Evolutionary conservation across 345 rosid genomes (phyloP).

Genomic region (Eucalyptus urophylla): DNA sequence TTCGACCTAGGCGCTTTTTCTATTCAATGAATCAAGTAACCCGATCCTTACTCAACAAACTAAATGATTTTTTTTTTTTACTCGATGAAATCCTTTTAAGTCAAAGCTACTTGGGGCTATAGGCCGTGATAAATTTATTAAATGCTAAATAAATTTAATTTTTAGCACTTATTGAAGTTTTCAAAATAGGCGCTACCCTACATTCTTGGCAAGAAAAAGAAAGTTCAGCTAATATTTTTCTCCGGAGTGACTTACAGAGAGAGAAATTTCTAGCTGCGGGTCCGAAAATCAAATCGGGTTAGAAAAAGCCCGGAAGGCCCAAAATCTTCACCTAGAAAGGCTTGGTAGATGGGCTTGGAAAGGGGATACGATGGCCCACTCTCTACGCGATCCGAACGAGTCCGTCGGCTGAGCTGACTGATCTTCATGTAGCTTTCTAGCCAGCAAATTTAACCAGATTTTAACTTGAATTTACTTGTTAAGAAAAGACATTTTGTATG

Average conservation of each 20-base stretch:
- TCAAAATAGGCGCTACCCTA: background rate
- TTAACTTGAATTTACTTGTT: background rate
- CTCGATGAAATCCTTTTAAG: background rate
- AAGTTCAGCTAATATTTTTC: background rate
- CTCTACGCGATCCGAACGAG: background rate
- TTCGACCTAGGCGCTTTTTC: background rate
- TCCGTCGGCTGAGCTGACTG: background rate
- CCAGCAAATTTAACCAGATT: background rate
- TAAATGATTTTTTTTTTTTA: background rate
- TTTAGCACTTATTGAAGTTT: background rate
- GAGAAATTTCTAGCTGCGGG: background rate
- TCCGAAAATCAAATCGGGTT: background rate
- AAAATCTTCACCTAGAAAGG: background rate
- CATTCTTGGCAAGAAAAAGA: background rate
- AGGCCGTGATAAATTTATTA: background rate
- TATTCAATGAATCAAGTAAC: background rate
- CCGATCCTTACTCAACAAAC: background rate
- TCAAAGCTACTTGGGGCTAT: background rate
- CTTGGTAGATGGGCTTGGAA: background rate
- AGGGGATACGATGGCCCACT: background rate
- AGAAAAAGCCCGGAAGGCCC: background rate
- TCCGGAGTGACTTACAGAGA: background rate
- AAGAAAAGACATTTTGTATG: background rate
- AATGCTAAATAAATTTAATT: background rate
- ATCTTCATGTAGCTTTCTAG: background rate